phyloP scores from a whole-genome alignment of 192 early-diverging fungal genomes.

The Backusella psychrophila region DNA sequence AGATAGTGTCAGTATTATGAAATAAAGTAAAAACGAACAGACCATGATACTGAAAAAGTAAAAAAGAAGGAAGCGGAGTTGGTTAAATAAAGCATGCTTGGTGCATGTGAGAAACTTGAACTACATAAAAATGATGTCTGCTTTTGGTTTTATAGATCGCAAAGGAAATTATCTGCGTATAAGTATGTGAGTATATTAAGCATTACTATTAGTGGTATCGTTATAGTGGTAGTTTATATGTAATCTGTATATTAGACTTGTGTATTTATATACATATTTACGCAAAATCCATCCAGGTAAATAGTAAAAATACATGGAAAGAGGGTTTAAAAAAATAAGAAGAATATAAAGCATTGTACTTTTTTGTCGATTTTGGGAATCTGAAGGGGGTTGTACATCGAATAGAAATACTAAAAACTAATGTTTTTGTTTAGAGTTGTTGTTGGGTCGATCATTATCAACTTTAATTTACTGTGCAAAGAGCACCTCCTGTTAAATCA shows the following conservation, averaged over 20 bases:
- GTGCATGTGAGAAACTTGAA: not conserved
- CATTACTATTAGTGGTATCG: not conserved
- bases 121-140: not conserved
- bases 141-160: not conserved
- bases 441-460: constrained; percentile 6
- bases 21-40: not conserved
- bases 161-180: not conserved
- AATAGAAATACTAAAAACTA: not conserved
- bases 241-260: not conserved
- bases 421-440: not conserved
- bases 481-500: not conserved
- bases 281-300: not conserved
- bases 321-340: not conserved
- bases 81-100: not conserved
- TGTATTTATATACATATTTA: not conserved
- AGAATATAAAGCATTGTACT: not conserved
- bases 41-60: not conserved
- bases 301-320: not conserved
- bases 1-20: not conserved
- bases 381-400: not conserved
- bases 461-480: constrained; percentile 11
- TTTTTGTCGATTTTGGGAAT: not conserved
- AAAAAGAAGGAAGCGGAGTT: not conserved
- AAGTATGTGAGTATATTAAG: not conserved
- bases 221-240: not conserved